These are phyloP conservation scores for Peniophora sp. DNA, from an alignment of 1,284 basidiomycete species.

Conservation along the genomic window DNA sequence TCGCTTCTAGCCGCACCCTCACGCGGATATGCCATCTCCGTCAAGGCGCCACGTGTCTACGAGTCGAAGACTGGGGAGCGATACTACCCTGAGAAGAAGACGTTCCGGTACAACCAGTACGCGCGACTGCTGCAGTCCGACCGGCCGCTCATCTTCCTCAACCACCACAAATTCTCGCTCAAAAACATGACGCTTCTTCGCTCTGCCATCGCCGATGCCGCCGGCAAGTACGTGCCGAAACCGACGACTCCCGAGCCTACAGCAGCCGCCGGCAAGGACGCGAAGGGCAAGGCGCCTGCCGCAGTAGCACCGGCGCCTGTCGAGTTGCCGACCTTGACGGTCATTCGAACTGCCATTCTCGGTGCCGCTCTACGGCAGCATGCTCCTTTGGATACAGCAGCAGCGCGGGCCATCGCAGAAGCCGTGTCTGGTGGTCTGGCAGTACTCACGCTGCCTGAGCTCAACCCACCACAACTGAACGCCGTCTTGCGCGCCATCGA, in stretches of 20 bases:
- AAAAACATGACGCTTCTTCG: slow-evolving; percentile 57
- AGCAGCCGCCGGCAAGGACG: background rate
- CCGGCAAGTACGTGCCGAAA: slow-evolving; percentile 28
- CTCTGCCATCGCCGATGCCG: slow-evolving; percentile 50
- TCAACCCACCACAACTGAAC: slow-evolving; percentile 64
- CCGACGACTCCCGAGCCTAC: slow-evolving; percentile 31
- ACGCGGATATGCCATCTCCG: slow-evolving; percentile 41
- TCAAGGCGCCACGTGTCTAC: slow-evolving; percentile 44
- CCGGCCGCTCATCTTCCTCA: slow-evolving; percentile 61
- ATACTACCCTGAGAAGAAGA: slow-evolving; percentile 63
- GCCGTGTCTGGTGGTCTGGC: slow-evolving; percentile 54
- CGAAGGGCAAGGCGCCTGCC: slow-evolving; percentile 8
- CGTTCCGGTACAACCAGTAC: slow-evolving; percentile 71
- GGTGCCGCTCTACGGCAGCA: slow-evolving; percentile 62
- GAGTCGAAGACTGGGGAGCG: slow-evolving; percentile 48
- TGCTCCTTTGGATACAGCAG: slow-evolving; percentile 38
- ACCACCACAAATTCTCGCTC: slow-evolving; percentile 62
- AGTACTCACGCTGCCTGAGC: slow-evolving; percentile 54
- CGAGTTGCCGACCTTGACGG: slow-evolving; percentile 43
- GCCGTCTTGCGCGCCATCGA: slow-evolving; percentile 63
- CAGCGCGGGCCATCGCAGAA: slow-evolving; percentile 42
- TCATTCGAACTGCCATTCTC: slow-evolving; percentile 65
- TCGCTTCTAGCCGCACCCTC: slow-evolving; percentile 8
- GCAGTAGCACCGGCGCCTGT: slow-evolving; percentile 28
- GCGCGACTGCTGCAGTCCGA: slow-evolving; percentile 46